These are phyloP conservation scores for Piper betle DNA, from an alignment of 164 flowering plant species.

Conservation along the genomic window DNA sequence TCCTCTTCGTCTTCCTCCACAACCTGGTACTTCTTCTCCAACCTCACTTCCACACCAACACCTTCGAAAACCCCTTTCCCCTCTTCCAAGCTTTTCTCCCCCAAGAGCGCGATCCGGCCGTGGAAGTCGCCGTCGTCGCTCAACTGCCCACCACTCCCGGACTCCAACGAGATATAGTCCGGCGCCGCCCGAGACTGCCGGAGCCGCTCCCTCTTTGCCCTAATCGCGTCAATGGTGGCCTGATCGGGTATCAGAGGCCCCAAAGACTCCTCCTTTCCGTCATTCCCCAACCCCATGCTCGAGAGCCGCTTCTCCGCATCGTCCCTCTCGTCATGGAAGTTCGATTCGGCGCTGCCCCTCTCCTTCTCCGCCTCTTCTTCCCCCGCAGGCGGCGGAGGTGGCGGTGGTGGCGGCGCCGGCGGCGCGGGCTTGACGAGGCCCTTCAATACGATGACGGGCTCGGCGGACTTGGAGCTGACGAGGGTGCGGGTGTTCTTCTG, in stretches of 20 bases:
- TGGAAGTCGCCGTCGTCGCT: constrained; percentile 86
- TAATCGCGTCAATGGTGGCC: constrained; percentile 52
- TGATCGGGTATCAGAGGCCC: constrained; percentile 41
- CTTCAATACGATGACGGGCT: constrained; percentile 53
- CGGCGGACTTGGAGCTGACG: constrained; percentile 23
- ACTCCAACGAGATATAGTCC: constrained; percentile 74
- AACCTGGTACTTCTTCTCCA: constrained; percentile 14
- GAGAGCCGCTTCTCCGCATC: constrained; percentile 28
- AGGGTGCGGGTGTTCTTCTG: constrained; percentile 81
- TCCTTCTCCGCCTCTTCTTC: constrained; percentile 12
- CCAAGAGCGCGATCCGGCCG: constrained; percentile 60
- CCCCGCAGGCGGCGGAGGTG: constrained; percentile 3
- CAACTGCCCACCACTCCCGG: constrained; percentile 53
- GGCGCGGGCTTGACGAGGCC: constrained; percentile 55
- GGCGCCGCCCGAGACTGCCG: constrained; percentile 58
- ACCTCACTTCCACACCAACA: constrained; percentile 20
- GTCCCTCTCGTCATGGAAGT: constrained; percentile 14
- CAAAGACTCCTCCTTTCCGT: constrained; percentile 9
- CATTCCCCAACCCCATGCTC: constrained; percentile 26
- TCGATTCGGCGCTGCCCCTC: constrained; percentile 14
- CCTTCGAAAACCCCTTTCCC: constrained; percentile 71
- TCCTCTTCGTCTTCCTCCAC: constrained; percentile 47
- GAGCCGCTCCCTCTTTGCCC: constrained; percentile 66
- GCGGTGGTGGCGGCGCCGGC: constrained; percentile 2
- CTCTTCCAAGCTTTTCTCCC: constrained; percentile 33